phyloP scores from a whole-genome alignment of 75 land plant genomes.

The Ceratopteris richardii region DNA sequence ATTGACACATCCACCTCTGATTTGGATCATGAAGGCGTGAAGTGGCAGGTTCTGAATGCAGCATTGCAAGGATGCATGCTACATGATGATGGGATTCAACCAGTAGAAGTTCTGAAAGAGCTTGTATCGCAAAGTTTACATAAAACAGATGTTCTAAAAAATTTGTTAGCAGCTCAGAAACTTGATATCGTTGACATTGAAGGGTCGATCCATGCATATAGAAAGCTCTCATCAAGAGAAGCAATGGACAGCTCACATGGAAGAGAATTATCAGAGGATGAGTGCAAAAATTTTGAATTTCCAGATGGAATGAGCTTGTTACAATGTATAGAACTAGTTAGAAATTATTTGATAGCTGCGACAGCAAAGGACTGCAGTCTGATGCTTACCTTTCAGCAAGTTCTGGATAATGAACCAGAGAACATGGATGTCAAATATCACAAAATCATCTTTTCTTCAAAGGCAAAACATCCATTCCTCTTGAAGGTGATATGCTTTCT shows the following conservation, averaged over 20 bases:
- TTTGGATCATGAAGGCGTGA: conserved; percentile 1
- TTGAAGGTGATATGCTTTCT: background rate
- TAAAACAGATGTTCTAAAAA: conserved; percentile 31
- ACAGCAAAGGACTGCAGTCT: conserved; percentile 96
- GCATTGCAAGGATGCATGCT: conserved; percentile 24
- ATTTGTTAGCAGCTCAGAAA: conserved; percentile 64
- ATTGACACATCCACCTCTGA: background rate
- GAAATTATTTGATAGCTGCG: conserved; percentile 73
- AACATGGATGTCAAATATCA: background rate
- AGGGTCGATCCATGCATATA: conserved; percentile 85
- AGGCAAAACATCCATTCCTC: background rate
- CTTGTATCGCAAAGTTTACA: conserved; percentile 57
- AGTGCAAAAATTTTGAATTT: background rate
- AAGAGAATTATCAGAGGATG: background rate
- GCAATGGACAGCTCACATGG: background rate
- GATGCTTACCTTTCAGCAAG: conserved; percentile 68
- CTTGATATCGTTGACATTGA: conserved; percentile 81
- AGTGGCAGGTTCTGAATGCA: conserved; percentile 34
- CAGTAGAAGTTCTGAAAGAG: conserved; percentile 39
- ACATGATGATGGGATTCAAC: conserved; percentile 28
- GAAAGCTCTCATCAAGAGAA: conserved; percentile 13
- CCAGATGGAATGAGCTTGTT: conserved; percentile 31
- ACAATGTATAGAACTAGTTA: conserved; percentile 55
- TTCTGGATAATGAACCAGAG: conserved; percentile 8
- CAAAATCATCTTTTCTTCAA: background rate